These are phyloP conservation scores for Pilaira anomala DNA, from an alignment of 192 early-diverging fungal genomes.

Conservation along the genomic window DNA sequence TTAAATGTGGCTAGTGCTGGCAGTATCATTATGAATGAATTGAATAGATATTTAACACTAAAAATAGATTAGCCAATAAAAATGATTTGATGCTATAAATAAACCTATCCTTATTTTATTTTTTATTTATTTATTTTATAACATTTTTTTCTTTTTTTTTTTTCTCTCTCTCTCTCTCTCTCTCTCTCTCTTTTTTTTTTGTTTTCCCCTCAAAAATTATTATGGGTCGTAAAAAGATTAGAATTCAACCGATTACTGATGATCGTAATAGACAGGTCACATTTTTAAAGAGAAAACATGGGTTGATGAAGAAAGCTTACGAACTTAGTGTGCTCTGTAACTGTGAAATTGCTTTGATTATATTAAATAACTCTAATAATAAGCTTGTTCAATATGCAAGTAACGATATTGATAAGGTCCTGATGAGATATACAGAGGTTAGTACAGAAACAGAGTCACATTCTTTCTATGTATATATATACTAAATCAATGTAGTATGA, in stretches of 20 bases:
- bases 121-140: too few relatives aligned
- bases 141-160: conserved; percentile 4
- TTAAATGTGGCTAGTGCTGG: conserved; percentile 45
- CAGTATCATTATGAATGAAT: conserved; percentile 44
- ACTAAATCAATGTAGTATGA: conserved; percentile 19
- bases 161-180: background rate
- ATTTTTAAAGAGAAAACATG: conserved; percentile 89
- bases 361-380: conserved; percentile 84
- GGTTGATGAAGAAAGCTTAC: conserved; percentile 95
- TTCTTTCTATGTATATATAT: background rate
- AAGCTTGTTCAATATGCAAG: conserved; percentile 91
- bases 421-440: conserved; percentile 83
- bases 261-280: conserved; percentile 92
- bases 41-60: conserved; percentile 31
- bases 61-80: conserved; percentile 7
- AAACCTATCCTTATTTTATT: conserved; percentile 7
- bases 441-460: too few relatives aligned
- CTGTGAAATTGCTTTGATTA: conserved; percentile 90
- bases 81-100: conserved; percentile 15
- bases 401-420: conserved; percentile 88
- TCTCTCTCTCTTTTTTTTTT: background rate
- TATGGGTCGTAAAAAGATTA: conserved; percentile 93
- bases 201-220: background rate
- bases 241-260: conserved; percentile 86
- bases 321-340: conserved; percentile 92